Evolutionary conservation across 257 asterid genomes (phyloP).

Genomic region (Solanum gandarillasii): DNA sequence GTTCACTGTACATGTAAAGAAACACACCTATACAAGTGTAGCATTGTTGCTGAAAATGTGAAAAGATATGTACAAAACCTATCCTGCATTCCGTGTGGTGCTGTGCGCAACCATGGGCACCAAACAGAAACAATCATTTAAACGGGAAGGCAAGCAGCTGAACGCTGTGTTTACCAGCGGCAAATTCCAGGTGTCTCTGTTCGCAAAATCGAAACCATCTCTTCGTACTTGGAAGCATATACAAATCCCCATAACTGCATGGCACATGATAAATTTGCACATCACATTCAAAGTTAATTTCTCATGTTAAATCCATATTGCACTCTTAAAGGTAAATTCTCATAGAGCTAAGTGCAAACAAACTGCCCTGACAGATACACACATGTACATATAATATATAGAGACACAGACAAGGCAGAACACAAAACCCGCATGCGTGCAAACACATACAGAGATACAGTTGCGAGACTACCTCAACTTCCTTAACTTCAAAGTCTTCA

Average conservation of each 20-base stretch:
- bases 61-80: neutral
- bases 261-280: neutral
- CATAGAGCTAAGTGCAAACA: neutral
- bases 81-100: neutral
- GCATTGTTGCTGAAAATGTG: neutral
- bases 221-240: slow-evolving; percentile 75
- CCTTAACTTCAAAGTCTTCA: slow-evolving; percentile 67
- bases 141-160: neutral
- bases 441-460: neutral
- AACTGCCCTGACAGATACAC: neutral
- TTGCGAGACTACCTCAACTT: slow-evolving; percentile 57
- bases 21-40: neutral
- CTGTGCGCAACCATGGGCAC: neutral
- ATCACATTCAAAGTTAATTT: neutral
- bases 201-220: slow-evolving; percentile 46
- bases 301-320: neutral
- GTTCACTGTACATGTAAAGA: neutral
- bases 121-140: neutral
- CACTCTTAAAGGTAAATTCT: neutral
- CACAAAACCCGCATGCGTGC: neutral
- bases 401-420: neutral
- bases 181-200: slow-evolving; percentile 75
- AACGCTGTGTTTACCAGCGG: slow-evolving; percentile 18
- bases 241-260: slow-evolving; percentile 90
- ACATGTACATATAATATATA: neutral